These are phyloP conservation scores for Sporobolus alterniflorus DNA, from an alignment of 202 grass and related monocot species.

Conservation along the genomic window DNA sequence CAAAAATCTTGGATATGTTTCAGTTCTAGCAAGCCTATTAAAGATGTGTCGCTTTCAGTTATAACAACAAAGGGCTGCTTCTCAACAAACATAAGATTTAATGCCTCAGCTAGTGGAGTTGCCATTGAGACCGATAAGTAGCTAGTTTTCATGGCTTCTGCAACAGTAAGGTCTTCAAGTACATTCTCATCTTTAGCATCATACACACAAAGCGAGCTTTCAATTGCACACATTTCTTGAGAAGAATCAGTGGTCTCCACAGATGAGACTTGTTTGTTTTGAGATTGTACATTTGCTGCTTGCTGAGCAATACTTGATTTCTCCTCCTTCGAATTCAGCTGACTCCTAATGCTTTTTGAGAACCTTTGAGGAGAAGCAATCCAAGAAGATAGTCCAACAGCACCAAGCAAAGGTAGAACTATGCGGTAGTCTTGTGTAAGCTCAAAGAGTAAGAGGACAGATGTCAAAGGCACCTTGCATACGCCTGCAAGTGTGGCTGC, in stretches of 20 bases:
- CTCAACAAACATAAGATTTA: constrained; percentile 76
- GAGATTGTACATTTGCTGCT: neutral
- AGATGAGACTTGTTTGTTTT: constrained; percentile 33
- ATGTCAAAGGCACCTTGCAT: constrained; percentile 93
- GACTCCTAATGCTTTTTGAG: constrained; percentile 32
- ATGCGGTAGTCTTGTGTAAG: constrained; percentile 96
- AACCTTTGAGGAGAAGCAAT: constrained; percentile 73
- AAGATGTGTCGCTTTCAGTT: constrained; percentile 31
- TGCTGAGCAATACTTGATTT: constrained; percentile 39
- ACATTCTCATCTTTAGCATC: constrained; percentile 42
- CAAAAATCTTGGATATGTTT: constrained; percentile 73
- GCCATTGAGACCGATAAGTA: constrained; percentile 62
- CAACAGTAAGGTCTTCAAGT: constrained; percentile 60
- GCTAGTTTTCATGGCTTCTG: constrained; percentile 77
- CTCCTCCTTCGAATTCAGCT: constrained; percentile 24
- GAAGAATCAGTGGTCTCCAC: constrained; percentile 35
- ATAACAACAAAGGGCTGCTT: constrained; percentile 76
- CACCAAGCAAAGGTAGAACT: constrained; percentile 94
- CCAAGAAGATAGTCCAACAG: constrained; percentile 97
- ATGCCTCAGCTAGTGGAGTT: constrained; percentile 57
- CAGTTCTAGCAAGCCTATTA: constrained; percentile 66
- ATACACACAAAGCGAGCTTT: constrained; percentile 83
- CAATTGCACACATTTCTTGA: constrained; percentile 62
- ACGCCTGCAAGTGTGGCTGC: constrained; percentile 93
- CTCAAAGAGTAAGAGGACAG: constrained; percentile 92